Base-by-base conservation (phyloP, 768 basidiomycete species). In the Trametes maxima region DNA sequence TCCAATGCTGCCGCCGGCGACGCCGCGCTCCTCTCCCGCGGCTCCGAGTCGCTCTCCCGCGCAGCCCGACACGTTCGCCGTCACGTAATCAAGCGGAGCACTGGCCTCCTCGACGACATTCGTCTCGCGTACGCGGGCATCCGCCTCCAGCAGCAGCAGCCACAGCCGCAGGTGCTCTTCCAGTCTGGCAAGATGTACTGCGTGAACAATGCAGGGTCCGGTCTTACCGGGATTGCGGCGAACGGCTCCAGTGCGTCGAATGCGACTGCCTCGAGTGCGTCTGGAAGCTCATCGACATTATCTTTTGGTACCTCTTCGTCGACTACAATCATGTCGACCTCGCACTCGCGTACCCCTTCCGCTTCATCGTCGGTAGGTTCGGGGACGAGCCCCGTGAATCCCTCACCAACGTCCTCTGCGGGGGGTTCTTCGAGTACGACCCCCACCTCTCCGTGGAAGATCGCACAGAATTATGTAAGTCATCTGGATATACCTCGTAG, bases 31-130 rank as follows among this genome's bases (percentile, higher is more conserved):
- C 7, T 66, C 59, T 45, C 61, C 54, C 59, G 65, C 61, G 56
- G 74, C 68, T 57, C 70, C 46, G 72, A 72, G 25, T 70, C 81
- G 52, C 61, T 80, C 67, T 74, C 75, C 65, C 74, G 80, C 67
- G 76, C 78, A 54, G 66, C 84, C 19, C 75, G 77, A 50, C 78
- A 74, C 35, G 78, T 81, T 35, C 88, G 88, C 69, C 77, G 75
- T 28, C 76, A 78, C 59, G 87, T 88, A 33, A 70, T 81, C 45
- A 80, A 77, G 57, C 83, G 82, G 58, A 90, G 87, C 43, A 80
- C 82, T 48, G 80, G 73, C 56, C 77, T 92, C 28, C 87, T 89
- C 17, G 80, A 79, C 57, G 90, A 92, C 72, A 78, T 92, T 57
- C 86, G 89, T 28, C 68, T 85, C 36, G 87, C 86, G 13, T 85